Percentiles rank a stretch among this genome's conserved stretches.
These are phyloP conservation scores for Primulina tabacum DNA, from an alignment of 257 asterid genomes.

Conservation along the genomic window DNA sequence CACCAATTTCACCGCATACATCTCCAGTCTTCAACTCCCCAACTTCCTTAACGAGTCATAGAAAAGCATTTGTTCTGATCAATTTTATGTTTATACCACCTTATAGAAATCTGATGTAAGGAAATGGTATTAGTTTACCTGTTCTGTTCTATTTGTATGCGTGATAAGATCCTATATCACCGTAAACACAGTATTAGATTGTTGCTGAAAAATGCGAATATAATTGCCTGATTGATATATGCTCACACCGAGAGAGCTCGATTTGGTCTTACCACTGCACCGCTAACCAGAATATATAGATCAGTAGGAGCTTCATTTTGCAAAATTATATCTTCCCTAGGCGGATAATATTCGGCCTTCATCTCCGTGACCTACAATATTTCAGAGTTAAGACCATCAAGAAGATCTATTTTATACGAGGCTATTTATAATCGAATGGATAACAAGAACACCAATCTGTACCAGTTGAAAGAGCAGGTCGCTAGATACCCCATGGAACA, in stretches of 20 bases:
- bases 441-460: slow-evolving; percentile 17
- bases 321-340: slow-evolving; percentile 33
- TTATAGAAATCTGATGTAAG: not conserved
- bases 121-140: slow-evolving; percentile 33
- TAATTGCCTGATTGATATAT: not conserved
- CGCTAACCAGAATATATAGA: slow-evolving; percentile 32
- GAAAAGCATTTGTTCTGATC: slow-evolving; percentile 8
- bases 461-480: slow-evolving; percentile 93
- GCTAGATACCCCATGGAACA: slow-evolving; percentile 70
- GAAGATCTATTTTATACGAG: not conserved
- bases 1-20: slow-evolving; percentile 73
- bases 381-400: not conserved
- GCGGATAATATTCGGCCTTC: slow-evolving; percentile 34
- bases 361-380: slow-evolving; percentile 32
- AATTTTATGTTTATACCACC: not conserved
- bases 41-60: slow-evolving; percentile 33
- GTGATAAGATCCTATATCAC: slow-evolving; percentile 62
- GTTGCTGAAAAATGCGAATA: not conserved
- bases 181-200: slow-evolving; percentile 26
- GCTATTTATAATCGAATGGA: not conserved
- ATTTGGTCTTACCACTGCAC: slow-evolving; percentile 26
- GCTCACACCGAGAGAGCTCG: not conserved
- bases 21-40: slow-evolving; percentile 61
- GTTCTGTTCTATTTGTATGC: slow-evolving; percentile 36
- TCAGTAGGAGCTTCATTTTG: slow-evolving; percentile 36